Base-by-base conservation (phyloP, 345 rosid genomes). In the Camelina hispida region DNA sequence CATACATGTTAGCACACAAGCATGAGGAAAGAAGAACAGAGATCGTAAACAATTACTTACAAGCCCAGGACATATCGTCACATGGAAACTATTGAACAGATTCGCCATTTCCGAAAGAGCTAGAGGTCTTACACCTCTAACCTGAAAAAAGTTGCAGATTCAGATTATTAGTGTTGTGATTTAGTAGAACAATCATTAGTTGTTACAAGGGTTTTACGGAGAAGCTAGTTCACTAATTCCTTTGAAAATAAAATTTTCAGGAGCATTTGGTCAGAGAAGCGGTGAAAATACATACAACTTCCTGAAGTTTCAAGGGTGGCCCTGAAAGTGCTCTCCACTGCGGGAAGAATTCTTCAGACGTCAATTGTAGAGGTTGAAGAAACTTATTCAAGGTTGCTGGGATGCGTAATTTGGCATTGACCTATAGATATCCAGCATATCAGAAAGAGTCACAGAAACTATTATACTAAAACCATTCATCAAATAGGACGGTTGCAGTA, bases 291-390 rank as follows among this genome's bases (percentile, higher is more conserved):
- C 93, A 69, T 87, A 96, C 99, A 81, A 96, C 99, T 93, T 96
- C 99, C 81, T 96, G 99, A 83, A 96, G 96, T 86, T 91, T 96
- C 75, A 96, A 75, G 34, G 98, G 99, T 70, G 97, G 97, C 60
- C 99, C 99, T 20, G 98, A 83, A 72, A 96, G 90, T 48, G 89
- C 86, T 87, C 96, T 89, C 99, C 99, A 96, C 79, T 96, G 98
- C 25, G 95, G 87, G 79, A 96, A 96, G 80, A 96, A 93, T 82
- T 96, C 97, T 62, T 93, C 97, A 50, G 88, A 68, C 46, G 98
- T 82, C 57, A 95, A 80, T 64, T 81, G 54, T 56, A 95, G 82
- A 61, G 43, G 97, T 81, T 89, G 98, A 81, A 93, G 81, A 83
- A 93, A 96, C 76, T 96, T 96, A 84, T 91, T 96, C 77, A 96